Percentiles rank a stretch among this genome's conserved stretches.
Conservation (phyloP, 768 basidiomycete genomes). For the Rhizopogon vinicolor region DNA sequence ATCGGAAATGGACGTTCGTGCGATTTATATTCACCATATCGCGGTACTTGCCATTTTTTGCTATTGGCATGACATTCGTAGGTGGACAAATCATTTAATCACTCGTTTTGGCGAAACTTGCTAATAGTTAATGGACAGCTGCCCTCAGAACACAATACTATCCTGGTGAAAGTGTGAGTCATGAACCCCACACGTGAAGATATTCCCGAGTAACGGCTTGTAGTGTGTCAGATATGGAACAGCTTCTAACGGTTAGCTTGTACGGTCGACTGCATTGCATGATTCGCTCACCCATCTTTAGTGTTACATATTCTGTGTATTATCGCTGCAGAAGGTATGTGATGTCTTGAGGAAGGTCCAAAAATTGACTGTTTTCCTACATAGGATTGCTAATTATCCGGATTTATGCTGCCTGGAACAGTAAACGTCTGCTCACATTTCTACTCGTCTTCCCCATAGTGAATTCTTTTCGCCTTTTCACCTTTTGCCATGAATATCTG, state of each 20-base stretch:
- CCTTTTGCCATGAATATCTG: too few relatives aligned
- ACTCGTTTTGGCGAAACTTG: not conserved
- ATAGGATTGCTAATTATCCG: not conserved
- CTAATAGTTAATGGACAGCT: not conserved
- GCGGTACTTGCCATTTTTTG: constrained; percentile 22
- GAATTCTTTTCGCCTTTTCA: not conserved
- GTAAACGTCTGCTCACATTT: not conserved
- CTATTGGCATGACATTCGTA: constrained; percentile 8
- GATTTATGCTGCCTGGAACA: not conserved
- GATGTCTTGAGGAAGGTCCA: not conserved
- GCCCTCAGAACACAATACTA: not conserved
- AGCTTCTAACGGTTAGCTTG: not conserved
- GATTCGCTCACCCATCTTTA: not conserved
- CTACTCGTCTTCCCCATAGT: not conserved
- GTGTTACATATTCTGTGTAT: not conserved
- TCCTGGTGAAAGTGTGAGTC: not conserved
- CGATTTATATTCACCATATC: constrained; percentile 21
- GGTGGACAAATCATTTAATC: not conserved
- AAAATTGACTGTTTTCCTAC: not conserved
- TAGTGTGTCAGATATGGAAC: not conserved
- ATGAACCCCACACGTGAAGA: not conserved
- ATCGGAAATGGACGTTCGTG: constrained; percentile 16
- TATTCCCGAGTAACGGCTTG: not conserved
- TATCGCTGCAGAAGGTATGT: not conserved
- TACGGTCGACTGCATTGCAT: not conserved